Evolutionary conservation across 208 protist species (phyloP).

Genomic region (Phytomonas sp.): DNA sequence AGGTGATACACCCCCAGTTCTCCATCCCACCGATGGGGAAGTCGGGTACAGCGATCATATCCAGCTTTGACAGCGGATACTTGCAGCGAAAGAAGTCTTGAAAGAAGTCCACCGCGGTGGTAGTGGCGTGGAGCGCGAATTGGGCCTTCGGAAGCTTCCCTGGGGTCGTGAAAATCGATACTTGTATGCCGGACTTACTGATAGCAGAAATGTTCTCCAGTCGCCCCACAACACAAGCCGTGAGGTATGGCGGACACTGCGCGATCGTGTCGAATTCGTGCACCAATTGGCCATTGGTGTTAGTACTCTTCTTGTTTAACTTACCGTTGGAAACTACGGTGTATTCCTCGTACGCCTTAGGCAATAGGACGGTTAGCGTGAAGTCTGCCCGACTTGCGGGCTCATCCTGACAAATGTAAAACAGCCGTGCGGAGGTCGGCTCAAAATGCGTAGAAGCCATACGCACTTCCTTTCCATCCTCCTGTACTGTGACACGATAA

Average conservation of each 20-base stretch:
- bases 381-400: conserved; percentile 94
- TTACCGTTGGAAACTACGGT: conserved; percentile 76
- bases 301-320: conserved; percentile 31
- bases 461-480: conserved; percentile 67
- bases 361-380: conserved; percentile 80
- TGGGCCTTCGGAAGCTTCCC: conserved; percentile 51
- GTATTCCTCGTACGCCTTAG: conserved; percentile 45
- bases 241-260: conserved; percentile 94
- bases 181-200: conserved; percentile 39
- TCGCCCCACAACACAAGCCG: conserved; percentile 92
- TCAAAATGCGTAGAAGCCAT: conserved; percentile 96
- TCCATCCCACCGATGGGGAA: conserved; percentile 97
- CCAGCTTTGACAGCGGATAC: conserved; percentile 95
- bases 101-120: conserved; percentile 76
- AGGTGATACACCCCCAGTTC: conserved; percentile 93
- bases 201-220: conserved; percentile 73
- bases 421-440: conserved; percentile 87
- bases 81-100: conserved; percentile 83
- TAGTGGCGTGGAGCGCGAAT: conserved; percentile 79
- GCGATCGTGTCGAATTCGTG: conserved; percentile 83
- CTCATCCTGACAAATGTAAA: conserved; percentile 97
- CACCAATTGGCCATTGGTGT: conserved; percentile 10
- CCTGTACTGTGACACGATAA: conserved; percentile 72
- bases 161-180: conserved; percentile 65
- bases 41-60: conserved; percentile 95